Percentiles rank a stretch among this genome's conserved stretches.
phyloP scores from a whole-genome alignment of 106 monocot genomes.

The Agapanthus africanus region DNA sequence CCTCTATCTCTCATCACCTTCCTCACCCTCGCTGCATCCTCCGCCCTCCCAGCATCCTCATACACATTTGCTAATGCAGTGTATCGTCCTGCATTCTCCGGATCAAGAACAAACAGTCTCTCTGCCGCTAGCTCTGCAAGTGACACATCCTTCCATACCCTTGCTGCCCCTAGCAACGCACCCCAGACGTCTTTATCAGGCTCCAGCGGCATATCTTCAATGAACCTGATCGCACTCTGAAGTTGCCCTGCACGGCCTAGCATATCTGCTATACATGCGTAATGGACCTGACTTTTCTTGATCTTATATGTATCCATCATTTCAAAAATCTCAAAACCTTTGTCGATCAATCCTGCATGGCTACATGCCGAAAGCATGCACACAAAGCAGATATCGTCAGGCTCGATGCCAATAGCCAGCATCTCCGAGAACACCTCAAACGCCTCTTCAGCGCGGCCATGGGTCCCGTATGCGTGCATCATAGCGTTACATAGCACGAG shows the following conservation, averaged over 20 bases:
- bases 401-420: constrained; percentile 12
- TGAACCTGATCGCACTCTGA: constrained; percentile 23
- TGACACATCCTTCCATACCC: constrained; percentile 17
- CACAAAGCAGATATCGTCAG: constrained; percentile 30
- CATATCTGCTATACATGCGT: constrained; percentile 43
- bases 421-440: constrained; percentile 27
- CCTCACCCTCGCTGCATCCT: constrained; percentile 44
- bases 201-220: constrained; percentile 18
- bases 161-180: constrained; percentile 41
- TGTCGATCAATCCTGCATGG: constrained; percentile 39
- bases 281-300: constrained; percentile 28
- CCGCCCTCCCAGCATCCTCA: constrained; percentile 31
- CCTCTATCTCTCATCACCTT: constrained; percentile 34
- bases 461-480: constrained; percentile 27
- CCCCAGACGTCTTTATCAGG: constrained; percentile 32
- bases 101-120: constrained; percentile 29
- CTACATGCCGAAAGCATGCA: constrained; percentile 40
- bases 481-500: constrained; percentile 27
- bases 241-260: constrained; percentile 36
- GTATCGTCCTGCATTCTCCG: constrained; percentile 39
- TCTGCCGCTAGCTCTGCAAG: constrained; percentile 27
- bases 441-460: constrained; percentile 34
- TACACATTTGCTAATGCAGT: constrained; percentile 26
- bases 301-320: constrained; percentile 22
- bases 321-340: constrained; percentile 24